Percentiles rank a stretch among this genome's conserved stretches.
Conservation (phyloP, 768 basidiomycete genomes). For the Agrocybe pediades region DNA sequence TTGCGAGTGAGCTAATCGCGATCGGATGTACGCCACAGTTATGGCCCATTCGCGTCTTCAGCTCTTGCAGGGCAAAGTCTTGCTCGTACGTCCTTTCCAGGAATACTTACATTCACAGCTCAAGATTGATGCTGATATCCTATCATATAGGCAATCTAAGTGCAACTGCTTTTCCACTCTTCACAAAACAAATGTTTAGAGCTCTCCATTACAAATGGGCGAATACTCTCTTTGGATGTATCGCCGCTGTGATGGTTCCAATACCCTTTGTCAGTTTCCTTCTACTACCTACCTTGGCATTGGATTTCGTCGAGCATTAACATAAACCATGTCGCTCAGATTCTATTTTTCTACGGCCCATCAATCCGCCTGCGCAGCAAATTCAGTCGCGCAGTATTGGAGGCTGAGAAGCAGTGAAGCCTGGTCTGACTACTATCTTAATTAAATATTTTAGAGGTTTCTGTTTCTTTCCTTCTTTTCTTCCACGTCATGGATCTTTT, state of each 20-base stretch:
- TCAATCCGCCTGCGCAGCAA: conserved; percentile 40
- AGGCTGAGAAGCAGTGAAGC: conserved; percentile 14
- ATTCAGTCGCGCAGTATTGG: conserved; percentile 41
- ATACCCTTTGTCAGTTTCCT: conserved; percentile 64
- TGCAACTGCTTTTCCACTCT: conserved; percentile 60
- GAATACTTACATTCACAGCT: neutral
- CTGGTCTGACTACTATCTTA: no score
- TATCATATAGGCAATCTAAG: conserved; percentile 45
- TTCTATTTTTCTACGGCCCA: conserved; percentile 45
- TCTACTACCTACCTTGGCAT: no score
- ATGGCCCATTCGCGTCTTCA: conserved; percentile 66
- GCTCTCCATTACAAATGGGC: conserved; percentile 62
- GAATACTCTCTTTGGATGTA: conserved; percentile 53
- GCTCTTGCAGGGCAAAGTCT: conserved; percentile 71
- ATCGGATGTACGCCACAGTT: conserved; percentile 26
- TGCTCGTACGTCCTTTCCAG: conserved; percentile 43
- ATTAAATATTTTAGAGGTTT: no score
- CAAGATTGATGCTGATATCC: neutral
- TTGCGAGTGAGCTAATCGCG: neutral
- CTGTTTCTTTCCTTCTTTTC: no score
- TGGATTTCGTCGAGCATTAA: no score
- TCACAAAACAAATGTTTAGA: conserved; percentile 60
- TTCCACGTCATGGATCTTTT: no score
- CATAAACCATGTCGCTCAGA: conserved; percentile 26
- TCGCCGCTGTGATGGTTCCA: conserved; percentile 56